These are phyloP conservation scores for Cucurbita ficifolia DNA, from an alignment of 306 rosid species.

Conservation along the genomic window DNA sequence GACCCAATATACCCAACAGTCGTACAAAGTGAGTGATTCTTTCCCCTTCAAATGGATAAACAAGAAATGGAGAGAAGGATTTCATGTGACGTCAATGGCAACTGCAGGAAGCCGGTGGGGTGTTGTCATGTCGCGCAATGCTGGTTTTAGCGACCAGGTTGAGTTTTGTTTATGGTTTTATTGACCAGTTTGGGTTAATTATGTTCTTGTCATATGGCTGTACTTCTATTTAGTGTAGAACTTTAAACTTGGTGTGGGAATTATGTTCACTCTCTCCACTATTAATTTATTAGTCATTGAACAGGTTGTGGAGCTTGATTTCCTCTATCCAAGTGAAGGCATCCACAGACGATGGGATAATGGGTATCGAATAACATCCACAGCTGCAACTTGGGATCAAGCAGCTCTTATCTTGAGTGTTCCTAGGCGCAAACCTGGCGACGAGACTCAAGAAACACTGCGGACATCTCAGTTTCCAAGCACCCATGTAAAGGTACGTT, in stretches of 20 bases:
- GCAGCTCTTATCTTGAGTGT: slow-evolving; percentile 86
- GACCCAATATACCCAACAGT: slow-evolving; percentile 82
- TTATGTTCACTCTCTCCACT: background rate
- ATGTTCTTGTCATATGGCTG: background rate
- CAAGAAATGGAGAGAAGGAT: slow-evolving; percentile 96
- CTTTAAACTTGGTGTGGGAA: background rate
- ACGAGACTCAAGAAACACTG: slow-evolving; percentile 92
- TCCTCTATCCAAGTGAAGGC: slow-evolving; percentile 96
- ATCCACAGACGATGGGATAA: slow-evolving; percentile 90
- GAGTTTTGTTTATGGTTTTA: background rate
- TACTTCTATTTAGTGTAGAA: background rate
- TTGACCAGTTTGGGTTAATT: too few species aligned
- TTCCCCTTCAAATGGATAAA: slow-evolving; percentile 97
- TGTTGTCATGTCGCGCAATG: slow-evolving; percentile 92
- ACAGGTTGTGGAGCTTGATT: slow-evolving; percentile 94
- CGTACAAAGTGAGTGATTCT: slow-evolving; percentile 97
- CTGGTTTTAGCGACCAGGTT: slow-evolving; percentile 93
- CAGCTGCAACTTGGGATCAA: slow-evolving; percentile 94
- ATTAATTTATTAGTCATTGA: background rate
- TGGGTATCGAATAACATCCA: slow-evolving; percentile 81
- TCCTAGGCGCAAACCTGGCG: slow-evolving; percentile 70
- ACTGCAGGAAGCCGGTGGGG: slow-evolving; percentile 98
- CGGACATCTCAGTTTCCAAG: slow-evolving; percentile 91
- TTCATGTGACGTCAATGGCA: slow-evolving; percentile 94
- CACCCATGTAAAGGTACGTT: slow-evolving; percentile 77